A percentile compares a stretch with the other conserved stretches of the same genome.
phyloP scores from a whole-genome alignment of 257 asterid species.

The Coffea eugenioides region DNA sequence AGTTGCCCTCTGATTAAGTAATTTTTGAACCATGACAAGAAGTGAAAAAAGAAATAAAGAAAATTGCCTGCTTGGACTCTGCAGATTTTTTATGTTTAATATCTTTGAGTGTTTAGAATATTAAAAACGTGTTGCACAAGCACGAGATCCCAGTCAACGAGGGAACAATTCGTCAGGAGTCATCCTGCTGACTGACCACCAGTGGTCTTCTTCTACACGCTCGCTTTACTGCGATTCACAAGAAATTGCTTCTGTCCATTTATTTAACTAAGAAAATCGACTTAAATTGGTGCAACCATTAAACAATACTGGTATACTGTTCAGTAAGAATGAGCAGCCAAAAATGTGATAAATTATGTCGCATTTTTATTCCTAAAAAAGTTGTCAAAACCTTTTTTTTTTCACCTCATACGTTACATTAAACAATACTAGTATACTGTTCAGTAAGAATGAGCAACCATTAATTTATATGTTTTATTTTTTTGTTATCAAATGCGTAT shows the following conservation, averaged over 20 bases:
- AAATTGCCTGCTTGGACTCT: background rate
- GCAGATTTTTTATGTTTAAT: no score
- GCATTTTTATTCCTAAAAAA: background rate
- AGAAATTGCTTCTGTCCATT: background rate
- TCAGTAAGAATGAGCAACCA: no score
- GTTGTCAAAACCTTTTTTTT: background rate
- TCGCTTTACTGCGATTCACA: background rate
- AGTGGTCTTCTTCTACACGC: no score
- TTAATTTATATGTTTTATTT: no score
- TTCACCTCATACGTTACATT: background rate
- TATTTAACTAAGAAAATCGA: no score
- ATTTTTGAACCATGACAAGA: background rate
- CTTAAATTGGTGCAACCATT: background rate
- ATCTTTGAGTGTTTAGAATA: background rate
- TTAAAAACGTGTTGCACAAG: background rate
- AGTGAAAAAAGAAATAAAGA: background rate
- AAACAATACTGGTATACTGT: background rate
- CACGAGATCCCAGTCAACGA: background rate
- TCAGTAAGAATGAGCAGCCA: background rate
- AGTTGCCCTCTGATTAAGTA: background rate
- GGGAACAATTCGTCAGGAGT: background rate
- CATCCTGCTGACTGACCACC: background rate
- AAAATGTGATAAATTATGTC: background rate
- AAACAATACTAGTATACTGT: no score
- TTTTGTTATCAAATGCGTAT: no score